A percentile compares a stretch with the other conserved stretches of the same genome.
phyloP scores from a whole-genome alignment of 352 stramenopile genomes.

The Globisporangium recalcitrans region DNA sequence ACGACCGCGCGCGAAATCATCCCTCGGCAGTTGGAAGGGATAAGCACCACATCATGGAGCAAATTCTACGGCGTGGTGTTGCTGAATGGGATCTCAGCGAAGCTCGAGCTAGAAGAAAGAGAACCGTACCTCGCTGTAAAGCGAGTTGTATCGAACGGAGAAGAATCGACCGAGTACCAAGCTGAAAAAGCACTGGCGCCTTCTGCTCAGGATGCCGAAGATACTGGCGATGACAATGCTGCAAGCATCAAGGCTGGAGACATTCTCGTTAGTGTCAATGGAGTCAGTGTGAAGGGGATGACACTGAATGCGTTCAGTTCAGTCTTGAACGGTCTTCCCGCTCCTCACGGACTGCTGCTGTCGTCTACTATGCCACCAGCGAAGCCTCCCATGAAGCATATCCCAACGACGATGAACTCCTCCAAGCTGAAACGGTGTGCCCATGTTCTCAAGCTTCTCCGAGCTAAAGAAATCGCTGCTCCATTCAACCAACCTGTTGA shows the following conservation, averaged over 20 bases:
- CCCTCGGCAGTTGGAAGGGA: conserved; percentile 16
- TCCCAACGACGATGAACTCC: conserved; percentile 49
- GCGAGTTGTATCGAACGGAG: conserved; percentile 16
- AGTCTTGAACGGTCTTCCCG: conserved; percentile 20
- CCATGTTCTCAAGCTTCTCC: conserved; percentile 71
- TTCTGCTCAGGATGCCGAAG: conserved; percentile 6
- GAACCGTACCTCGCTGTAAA: conserved; percentile 44
- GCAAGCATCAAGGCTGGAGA: conserved; percentile 26
- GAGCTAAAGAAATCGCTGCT: conserved; percentile 66
- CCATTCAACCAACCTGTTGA: conserved; percentile 86
- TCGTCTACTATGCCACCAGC: conserved; percentile 33
- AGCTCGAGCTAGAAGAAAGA: conserved; percentile 32
- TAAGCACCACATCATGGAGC: conserved; percentile 1
- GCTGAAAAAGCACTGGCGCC: not conserved
- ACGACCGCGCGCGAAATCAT: conserved; percentile 3
- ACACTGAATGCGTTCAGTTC: conserved; percentile 27
- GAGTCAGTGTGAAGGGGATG: conserved; percentile 35
- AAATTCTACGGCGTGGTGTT: conserved; percentile 55
- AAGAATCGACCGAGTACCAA: conserved; percentile 4
- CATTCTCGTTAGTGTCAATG: conserved; percentile 53
- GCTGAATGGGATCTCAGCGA: conserved; percentile 28
- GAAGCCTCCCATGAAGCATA: conserved; percentile 51
- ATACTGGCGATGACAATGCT: conserved; percentile 8
- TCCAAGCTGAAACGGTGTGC: conserved; percentile 63
- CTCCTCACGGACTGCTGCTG: conserved; percentile 56